Evolutionary conservation across 352 stramenopile genomes (phyloP), one percentile per base, ranked within the genome.

Genomic region (Pythium aquatile): DNA sequence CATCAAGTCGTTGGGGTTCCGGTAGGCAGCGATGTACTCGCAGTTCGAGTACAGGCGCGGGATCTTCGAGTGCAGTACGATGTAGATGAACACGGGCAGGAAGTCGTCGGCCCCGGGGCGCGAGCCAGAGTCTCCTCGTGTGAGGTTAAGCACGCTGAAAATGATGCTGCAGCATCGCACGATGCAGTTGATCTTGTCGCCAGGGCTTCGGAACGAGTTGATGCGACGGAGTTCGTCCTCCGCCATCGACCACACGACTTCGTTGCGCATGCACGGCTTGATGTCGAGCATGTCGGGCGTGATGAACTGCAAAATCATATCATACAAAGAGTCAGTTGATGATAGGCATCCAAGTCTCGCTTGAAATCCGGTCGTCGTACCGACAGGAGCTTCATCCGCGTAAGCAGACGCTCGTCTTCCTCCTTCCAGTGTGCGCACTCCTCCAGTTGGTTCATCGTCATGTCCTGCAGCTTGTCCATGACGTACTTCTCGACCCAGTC

Each of bases 81-180:
- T 91, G 75, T 96, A 97, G 63, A 98, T 97, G 66, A 98, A 96
- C 30, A 97, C 81, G 16, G 91, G 91, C 14, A 98, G 72, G 54
- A 98, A 98, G 40, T 98, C 91, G 62, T 98, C 91, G 1, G 90
- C 83, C 16, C 86, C 86, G 3, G 86, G 86, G 8, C 86, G 84
- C 16, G 70, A 88, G 2, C 74, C 72, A 8, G 77, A 80, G 46
- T 91, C 83, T 20, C 84, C 86, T 40, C 86, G 78, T 0, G 86
- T 78, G 16, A 97, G 70, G 51, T 91, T 96, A 49, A 97, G 72
- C 26, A 94, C 88, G 68, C 85, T 94, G 62, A 97, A 97, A 66
- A 97, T 96, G 30, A 96, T 83, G 58, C 79, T 93, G 60, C 84
- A 95, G 72, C 87, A 96, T 1, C 85, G 79, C 52, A 94, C 85